Evolutionary conservation across 768 basidiomycete species (phyloP).

Genomic region (Flagelloscypha sp.): DNA sequence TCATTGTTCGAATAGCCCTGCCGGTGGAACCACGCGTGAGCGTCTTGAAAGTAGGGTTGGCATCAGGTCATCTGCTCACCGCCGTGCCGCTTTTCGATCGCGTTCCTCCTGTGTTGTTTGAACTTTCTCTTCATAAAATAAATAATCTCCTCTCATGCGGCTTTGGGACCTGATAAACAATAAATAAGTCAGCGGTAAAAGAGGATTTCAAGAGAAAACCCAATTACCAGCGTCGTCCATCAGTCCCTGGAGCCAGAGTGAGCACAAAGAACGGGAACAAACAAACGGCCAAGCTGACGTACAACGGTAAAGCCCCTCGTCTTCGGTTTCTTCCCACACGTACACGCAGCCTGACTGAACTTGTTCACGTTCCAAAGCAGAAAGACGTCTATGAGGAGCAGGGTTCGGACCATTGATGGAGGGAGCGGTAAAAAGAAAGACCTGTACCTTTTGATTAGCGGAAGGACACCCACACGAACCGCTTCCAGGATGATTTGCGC

Average conservation of each 20-base stretch:
- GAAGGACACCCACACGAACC: constrained; percentile 60
- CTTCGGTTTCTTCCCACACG: constrained; percentile 82
- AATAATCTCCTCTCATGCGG: constrained; percentile 73
- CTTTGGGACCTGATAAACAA: constrained; percentile 60
- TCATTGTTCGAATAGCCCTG: constrained; percentile 52
- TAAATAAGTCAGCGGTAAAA: not conserved
- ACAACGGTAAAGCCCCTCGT: constrained; percentile 51
- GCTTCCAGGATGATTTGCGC: constrained; percentile 73
- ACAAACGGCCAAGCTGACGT: no score
- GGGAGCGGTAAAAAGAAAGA: no score
- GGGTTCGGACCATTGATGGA: no score
- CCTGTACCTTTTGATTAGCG: constrained; percentile 63
- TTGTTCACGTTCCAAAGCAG: constrained; percentile 60
- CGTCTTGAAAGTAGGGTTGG: no score
- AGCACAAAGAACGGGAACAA: constrained; percentile 1
- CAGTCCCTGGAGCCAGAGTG: constrained; percentile 70
- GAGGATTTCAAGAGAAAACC: not conserved
- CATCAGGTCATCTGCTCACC: constrained; percentile 36
- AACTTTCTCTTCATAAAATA: constrained; percentile 80
- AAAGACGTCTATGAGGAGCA: no score
- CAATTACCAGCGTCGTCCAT: constrained; percentile 66
- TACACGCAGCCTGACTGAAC: constrained; percentile 69
- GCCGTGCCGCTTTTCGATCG: constrained; percentile 70
- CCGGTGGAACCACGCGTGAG: constrained; percentile 6
- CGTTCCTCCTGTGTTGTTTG: constrained; percentile 74